These are phyloP conservation scores for Trypanosoma cruzi DNA, from an alignment of 208 protist species.

Conservation along the genomic window DNA sequence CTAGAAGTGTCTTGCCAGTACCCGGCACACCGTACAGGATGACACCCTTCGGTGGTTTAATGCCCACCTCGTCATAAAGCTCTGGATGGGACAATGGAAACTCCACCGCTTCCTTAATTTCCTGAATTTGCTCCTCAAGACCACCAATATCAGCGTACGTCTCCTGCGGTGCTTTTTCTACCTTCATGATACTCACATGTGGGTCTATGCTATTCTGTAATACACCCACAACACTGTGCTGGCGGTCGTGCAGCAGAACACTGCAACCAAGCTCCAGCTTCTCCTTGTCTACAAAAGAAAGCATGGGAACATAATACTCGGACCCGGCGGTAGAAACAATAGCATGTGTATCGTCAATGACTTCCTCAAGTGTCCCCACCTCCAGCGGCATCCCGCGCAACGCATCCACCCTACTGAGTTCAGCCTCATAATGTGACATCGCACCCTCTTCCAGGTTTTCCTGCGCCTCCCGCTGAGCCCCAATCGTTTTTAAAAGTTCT, in stretches of 20 bases:
- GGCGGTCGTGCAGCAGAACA: slow-evolving; percentile 98
- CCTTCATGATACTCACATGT: slow-evolving; percentile 99
- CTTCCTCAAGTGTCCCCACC: slow-evolving; percentile 99
- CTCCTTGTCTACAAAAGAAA: slow-evolving; percentile 99
- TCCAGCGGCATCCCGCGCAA: slow-evolving; percentile 98
- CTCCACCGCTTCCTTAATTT: slow-evolving; percentile 99
- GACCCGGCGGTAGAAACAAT: slow-evolving; percentile 97
- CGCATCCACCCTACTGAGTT: slow-evolving; percentile 97
- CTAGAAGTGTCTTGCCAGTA: slow-evolving; percentile 99
- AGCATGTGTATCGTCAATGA: slow-evolving; percentile 99
- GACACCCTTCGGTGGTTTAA: slow-evolving; percentile 99
- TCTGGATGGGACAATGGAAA: slow-evolving; percentile 99
- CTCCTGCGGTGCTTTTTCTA: slow-evolving; percentile 99
- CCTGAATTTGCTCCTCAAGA: slow-evolving; percentile 99
- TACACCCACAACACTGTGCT: slow-evolving; percentile 97
- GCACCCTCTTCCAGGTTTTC: slow-evolving; percentile 79
- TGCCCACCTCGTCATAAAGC: slow-evolving; percentile 99
- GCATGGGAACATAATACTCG: slow-evolving; percentile 99
- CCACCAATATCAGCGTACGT: slow-evolving; percentile 99
- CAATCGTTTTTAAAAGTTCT: slow-evolving; percentile 97
- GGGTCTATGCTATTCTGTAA: slow-evolving; percentile 98
- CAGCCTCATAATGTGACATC: slow-evolving; percentile 92
- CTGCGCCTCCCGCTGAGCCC: slow-evolving; percentile 77
- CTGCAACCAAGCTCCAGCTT: slow-evolving; percentile 97
- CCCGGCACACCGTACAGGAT: slow-evolving; percentile 99